Evolutionary conservation across 2,329 filamentous ascomycete species (phyloP).

Genomic region (Botrytis tulipae): DNA sequence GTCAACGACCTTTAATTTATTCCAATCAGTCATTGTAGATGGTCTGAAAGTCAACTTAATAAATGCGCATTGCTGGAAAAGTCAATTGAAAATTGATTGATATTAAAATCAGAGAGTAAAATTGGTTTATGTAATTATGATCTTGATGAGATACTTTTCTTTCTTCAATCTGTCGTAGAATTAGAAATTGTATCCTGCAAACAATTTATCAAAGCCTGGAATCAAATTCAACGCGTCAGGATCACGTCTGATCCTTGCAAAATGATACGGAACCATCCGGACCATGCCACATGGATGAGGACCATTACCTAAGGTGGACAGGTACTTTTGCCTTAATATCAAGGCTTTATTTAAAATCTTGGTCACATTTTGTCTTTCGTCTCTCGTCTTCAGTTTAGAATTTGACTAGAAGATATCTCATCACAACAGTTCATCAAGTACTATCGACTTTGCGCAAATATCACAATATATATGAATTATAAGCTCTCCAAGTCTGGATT

Average conservation of each 20-base stretch:
- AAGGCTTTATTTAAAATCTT: not conserved
- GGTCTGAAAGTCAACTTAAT: not conserved
- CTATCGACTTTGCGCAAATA: not conserved
- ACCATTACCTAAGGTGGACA: not conserved
- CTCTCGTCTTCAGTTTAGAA: not conserved
- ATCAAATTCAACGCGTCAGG: conserved; percentile 20
- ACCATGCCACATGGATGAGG: not conserved
- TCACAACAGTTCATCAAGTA: not conserved
- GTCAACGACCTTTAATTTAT: conserved; percentile 68
- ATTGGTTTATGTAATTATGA: not conserved
- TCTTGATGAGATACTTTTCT: not conserved
- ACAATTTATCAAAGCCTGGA: conserved; percentile 14
- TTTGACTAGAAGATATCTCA: not conserved
- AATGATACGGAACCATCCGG: not conserved
- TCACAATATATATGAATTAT: not conserved
- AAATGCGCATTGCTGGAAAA: conserved; percentile 8
- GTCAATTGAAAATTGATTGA: not conserved
- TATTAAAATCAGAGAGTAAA: not conserved
- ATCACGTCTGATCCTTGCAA: conserved; percentile 11
- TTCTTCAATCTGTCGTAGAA: not conserved
- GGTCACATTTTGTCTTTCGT: not conserved
- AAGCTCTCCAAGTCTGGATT: not conserved
- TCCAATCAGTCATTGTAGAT: conserved; percentile 50
- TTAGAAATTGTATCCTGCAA: conserved; percentile 10
- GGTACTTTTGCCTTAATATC: not conserved